Base-by-base conservation (phyloP, 805 yeast genomes). In the Teunomyces stri region DNA sequence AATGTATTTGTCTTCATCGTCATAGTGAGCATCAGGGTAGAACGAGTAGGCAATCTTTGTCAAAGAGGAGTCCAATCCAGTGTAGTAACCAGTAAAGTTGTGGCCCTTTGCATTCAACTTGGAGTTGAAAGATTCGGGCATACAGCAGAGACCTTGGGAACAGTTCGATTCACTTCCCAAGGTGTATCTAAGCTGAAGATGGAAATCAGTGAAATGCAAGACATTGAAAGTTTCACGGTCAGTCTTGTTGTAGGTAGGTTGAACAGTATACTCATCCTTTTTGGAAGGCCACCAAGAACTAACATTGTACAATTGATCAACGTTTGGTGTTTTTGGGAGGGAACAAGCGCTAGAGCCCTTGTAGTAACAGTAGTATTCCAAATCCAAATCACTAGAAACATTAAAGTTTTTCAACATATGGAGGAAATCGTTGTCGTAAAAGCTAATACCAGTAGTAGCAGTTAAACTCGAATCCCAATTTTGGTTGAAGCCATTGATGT, bases 131-230 rank as follows among this genome's bases (percentile, higher is more conserved):
- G 78, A 69, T 45, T 75, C 78, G 0, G 81, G 76, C 21, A 81
- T 72, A 61, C 91, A 85, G 61, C 91, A 85, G 76, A 82, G 72
- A 61, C 69, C 52, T 51, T 68, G 48, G 62, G 79, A 63, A 61
- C 85, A 80, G 56, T 81, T 80, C n/a, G 77, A 78, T 60, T 81
- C 87, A 4, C 77, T 61, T 28, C 84, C 85, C 10, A 78, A 65
- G 18, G 69, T 61, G 60, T 78, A 81, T 51, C 79, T 78, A 46
- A 78, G 61, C 58, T 83, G 80, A 41, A 82, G 63, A 61, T 85
- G 89, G 63, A 84, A 80, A 58, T 85, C 90, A 15, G 85, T 76
- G 28, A 85, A 56, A 54, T 85, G 91, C 50, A 85, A 67, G 4
- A 82, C 89, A 49, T 82, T 79, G 62, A 83, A 79, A 1, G 73